Conservation (phyloP, 2,329 filamentous ascomycete genomes). For the Penicillium sp. region DNA sequence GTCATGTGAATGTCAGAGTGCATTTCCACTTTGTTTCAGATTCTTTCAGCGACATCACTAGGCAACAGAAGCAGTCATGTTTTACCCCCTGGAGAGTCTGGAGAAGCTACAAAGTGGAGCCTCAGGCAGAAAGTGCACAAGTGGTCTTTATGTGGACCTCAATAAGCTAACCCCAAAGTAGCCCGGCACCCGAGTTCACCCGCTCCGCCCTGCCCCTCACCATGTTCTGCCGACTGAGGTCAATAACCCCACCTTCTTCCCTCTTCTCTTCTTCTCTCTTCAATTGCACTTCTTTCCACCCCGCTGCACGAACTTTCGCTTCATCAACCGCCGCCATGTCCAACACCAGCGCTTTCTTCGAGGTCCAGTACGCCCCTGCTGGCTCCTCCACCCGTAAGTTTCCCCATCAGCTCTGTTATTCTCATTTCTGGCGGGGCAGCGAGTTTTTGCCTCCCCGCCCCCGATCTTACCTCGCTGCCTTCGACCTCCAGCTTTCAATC, state of each 20-base stretch:
- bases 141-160: slow-evolving; percentile 19
- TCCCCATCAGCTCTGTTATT: slow-evolving; percentile 8
- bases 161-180: slow-evolving; percentile 26
- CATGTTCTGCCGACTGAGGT: slow-evolving; percentile 46
- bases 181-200: slow-evolving; percentile 28
- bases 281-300: slow-evolving; percentile 41
- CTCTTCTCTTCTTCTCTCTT: slow-evolving; percentile 42
- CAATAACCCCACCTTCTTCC: slow-evolving; percentile 48
- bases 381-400: slow-evolving; percentile 34
- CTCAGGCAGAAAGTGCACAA: slow-evolving; percentile 21
- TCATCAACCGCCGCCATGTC: slow-evolving; percentile 70
- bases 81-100: slow-evolving; percentile 3
- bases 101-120: slow-evolving; percentile 13
- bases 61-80: not conserved
- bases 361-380: slow-evolving; percentile 60
- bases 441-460: slow-evolving; percentile 11
- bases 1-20: not conserved
- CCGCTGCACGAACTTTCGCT: slow-evolving; percentile 37
- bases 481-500: not conserved
- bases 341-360: slow-evolving; percentile 69
- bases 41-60: not conserved
- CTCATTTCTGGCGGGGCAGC: slow-evolving; percentile 20
- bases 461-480: slow-evolving; percentile 1
- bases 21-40: not conserved
- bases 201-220: slow-evolving; percentile 38